These are phyloP conservation scores for Rosa multiflora DNA, from an alignment of 306 rosid genomes.

Conservation along the genomic window DNA sequence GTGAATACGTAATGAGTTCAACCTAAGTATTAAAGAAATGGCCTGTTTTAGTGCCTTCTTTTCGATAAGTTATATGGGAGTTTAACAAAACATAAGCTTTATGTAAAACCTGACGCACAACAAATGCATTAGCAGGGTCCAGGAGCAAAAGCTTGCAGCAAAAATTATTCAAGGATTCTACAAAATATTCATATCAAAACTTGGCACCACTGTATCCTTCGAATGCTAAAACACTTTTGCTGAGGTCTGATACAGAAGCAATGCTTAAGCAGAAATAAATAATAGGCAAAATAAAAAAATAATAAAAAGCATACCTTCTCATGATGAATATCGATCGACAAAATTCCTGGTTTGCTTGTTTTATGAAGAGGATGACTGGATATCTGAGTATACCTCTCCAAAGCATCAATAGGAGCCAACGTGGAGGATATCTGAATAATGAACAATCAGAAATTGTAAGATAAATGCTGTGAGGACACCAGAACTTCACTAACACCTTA, in stretches of 20 bases:
- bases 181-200: background rate
- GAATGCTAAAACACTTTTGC: background rate
- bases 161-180: background rate
- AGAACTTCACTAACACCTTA: background rate
- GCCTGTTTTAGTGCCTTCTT: background rate
- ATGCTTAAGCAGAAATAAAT: background rate
- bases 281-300: background rate
- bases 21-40: slow-evolving; percentile 4
- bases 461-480: background rate
- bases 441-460: background rate
- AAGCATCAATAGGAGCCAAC: slow-evolving; percentile 74
- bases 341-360: slow-evolving; percentile 93
- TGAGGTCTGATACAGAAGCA: background rate
- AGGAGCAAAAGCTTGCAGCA: background rate
- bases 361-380: slow-evolving; percentile 97
- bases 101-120: background rate
- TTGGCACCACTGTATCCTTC: background rate
- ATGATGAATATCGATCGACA: slow-evolving; percentile 68
- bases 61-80: background rate
- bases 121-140: background rate
- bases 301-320: slow-evolving; percentile 54
- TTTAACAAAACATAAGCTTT: background rate
- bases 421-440: slow-evolving; percentile 70
- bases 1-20: slow-evolving; percentile 3
- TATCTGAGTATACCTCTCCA: slow-evolving; percentile 89